Conservation (phyloP, 2,329 filamentous ascomycete species). For the Neurospora sp. region DNA sequence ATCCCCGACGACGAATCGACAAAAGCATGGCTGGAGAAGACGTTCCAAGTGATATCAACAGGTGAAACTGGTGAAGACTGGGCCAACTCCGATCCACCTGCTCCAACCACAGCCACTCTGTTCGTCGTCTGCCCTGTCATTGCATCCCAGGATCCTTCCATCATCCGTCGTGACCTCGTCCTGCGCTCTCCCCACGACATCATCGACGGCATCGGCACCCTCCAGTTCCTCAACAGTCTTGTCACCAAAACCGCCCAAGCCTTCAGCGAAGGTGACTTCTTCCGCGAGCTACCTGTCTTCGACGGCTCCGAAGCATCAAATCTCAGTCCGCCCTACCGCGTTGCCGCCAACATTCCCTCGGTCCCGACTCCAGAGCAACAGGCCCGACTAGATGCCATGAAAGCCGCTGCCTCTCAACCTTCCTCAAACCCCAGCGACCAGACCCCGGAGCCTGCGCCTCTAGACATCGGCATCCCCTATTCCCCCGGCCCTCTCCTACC, state of each 20-base stretch:
- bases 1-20: constrained; percentile 5
- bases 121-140: constrained; percentile 21
- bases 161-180: constrained; percentile 23
- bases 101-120: constrained; percentile 23
- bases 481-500: constrained; percentile 10
- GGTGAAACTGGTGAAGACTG: constrained; percentile 22
- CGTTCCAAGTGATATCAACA: constrained; percentile 18
- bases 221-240: constrained; percentile 25
- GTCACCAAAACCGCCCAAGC: constrained; percentile 17
- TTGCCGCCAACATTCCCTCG: constrained; percentile 17
- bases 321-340: constrained; percentile 21
- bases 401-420: not conserved
- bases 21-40: constrained; percentile 21
- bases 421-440: constrained; percentile 2
- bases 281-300: constrained; percentile 7
- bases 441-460: not conserved
- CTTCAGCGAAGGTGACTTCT: constrained; percentile 9
- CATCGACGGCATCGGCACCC: constrained; percentile 30
- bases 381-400: constrained; percentile 9
- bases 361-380: constrained; percentile 9
- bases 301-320: constrained; percentile 16
- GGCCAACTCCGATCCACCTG: constrained; percentile 27
- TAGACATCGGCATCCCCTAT: constrained; percentile 16
- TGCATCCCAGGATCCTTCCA: not conserved
- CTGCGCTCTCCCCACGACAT: constrained; percentile 29